Base-by-base conservation (phyloP, 73 alveolate species). In the Symbiodinium pilosum region DNA sequence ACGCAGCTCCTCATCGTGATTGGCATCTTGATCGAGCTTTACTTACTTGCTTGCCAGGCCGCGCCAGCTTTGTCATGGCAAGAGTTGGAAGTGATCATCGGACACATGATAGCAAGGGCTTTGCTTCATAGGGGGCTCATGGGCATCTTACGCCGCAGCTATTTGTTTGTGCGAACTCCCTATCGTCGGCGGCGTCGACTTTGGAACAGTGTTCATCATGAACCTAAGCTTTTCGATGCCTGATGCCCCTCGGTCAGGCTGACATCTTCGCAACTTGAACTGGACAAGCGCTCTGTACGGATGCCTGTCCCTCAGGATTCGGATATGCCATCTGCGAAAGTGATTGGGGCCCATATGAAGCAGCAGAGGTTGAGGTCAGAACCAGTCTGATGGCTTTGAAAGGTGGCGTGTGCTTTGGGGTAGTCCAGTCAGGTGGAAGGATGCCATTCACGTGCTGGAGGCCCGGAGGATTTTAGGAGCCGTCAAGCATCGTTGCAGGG, bases 1-100 rank as follows among this genome's bases (percentile, higher is more conserved):
- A 4, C 20, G 34, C 93, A 24, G 44, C 93, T 26, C 93, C 93
- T 16, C 5, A 11, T 9, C 75, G 93, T 18, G 93, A 85, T 32
- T 85, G 93, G 93, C 43, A 77, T 9, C 51, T 85, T 39, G 83
- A 85, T 34, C 34, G 93, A 47, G 93, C 93, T 1, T 34, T 85
- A 9, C 38, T 40, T 26, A n/a, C n/a, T n/a, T n/a, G 30, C 38
- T 14, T n/a, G 36, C 18, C 4, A 26, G 16, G 26, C 26, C 14
- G 38, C 77, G 38, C 93, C 93, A 1, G 43, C 26, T 24, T 2
- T 85, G 28, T 4, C 36, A 2, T 73, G 93, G 32, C 47, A 47
- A 30, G 43, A 85, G 34, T 39, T 85, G 51, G 64, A 85, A 20
- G 93, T 85, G 51, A n/a, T 85, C 21, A 28, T 85, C 14, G 93